Percentiles rank a stretch among this genome's conserved stretches.
Evolutionary conservation across 441 rosid species (phyloP).

Genomic region (Hypseocharis bilobata): DNA sequence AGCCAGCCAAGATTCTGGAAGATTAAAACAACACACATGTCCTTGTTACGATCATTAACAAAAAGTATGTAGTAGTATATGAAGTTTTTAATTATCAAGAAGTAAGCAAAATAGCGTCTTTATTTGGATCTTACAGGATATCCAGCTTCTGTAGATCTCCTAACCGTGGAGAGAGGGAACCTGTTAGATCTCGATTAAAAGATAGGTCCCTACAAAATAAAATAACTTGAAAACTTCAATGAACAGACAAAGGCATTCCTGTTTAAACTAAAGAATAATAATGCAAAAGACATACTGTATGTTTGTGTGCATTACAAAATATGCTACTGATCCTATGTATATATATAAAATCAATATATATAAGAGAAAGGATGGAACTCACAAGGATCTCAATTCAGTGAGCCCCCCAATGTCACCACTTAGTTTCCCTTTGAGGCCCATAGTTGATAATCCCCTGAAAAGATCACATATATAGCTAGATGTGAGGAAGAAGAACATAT

Average conservation of each 20-base stretch:
- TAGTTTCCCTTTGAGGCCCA: slow-evolving; percentile 69
- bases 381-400: slow-evolving; percentile 68
- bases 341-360: background rate
- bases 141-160: slow-evolving; percentile 67
- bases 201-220: slow-evolving; percentile 72
- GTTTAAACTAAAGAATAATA: background rate
- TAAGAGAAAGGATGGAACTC: slow-evolving; percentile 26
- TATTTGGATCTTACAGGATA: slow-evolving; percentile 46
- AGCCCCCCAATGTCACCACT: slow-evolving; percentile 78
- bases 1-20: slow-evolving; percentile 72
- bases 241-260: background rate
- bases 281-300: background rate
- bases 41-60: background rate
- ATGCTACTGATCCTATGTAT: slow-evolving; percentile 1
- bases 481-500: no score
- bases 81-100: background rate
- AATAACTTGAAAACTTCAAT: slow-evolving; percentile 11
- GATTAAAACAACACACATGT: slow-evolving; percentile 12
- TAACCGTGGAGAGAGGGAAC: slow-evolving; percentile 58
- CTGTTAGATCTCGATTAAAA: slow-evolving; percentile 56
- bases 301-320: background rate
- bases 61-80: background rate
- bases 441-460: slow-evolving; percentile 61
- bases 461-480: slow-evolving; percentile 5
- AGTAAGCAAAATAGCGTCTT: background rate